A percentile compares a stretch with the other conserved stretches of the same genome.
phyloP scores from a whole-genome alignment of 2,329 filamentous ascomycete genomes.

The Aspergillus luchuensis region DNA sequence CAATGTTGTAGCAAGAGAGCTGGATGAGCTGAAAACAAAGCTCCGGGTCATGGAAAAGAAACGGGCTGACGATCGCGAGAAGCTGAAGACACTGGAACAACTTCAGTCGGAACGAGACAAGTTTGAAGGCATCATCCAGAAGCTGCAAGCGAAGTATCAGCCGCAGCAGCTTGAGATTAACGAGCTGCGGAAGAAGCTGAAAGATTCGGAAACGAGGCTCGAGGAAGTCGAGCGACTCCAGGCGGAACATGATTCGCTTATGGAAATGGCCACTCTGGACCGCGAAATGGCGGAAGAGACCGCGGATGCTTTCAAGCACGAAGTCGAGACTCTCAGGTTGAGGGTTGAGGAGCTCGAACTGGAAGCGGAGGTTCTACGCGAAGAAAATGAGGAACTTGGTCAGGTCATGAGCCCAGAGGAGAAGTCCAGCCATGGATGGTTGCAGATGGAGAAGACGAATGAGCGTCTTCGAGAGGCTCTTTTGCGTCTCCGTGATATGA shows the following conservation, averaged over 20 bases:
- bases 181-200: conserved; percentile 74
- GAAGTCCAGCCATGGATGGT: conserved; percentile 79
- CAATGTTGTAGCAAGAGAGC: conserved; percentile 61
- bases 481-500: conserved; percentile 80
- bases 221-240: conserved; percentile 72
- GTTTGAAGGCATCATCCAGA: conserved; percentile 80
- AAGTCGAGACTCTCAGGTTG: conserved; percentile 74
- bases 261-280: conserved; percentile 87
- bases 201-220: conserved; percentile 71
- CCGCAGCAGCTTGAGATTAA: conserved; percentile 77
- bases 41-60: conserved; percentile 86
- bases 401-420: conserved; percentile 88
- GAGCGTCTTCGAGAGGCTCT: conserved; percentile 85
- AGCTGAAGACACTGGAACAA: conserved; percentile 75
- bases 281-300: conserved; percentile 96
- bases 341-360: conserved; percentile 82
- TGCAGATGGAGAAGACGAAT: conserved; percentile 89
- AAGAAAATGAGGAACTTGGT: conserved; percentile 82
- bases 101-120: conserved; percentile 61
- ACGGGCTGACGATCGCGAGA: conserved; percentile 79
- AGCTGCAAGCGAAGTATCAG: conserved; percentile 85
- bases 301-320: conserved; percentile 76
- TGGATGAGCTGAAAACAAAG: conserved; percentile 87
- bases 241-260: conserved; percentile 78
- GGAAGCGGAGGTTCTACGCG: conserved; percentile 81